Evolutionary conservation across 164 flowering plant genomes (phyloP).

Genomic region (Protea cynaroides): DNA sequence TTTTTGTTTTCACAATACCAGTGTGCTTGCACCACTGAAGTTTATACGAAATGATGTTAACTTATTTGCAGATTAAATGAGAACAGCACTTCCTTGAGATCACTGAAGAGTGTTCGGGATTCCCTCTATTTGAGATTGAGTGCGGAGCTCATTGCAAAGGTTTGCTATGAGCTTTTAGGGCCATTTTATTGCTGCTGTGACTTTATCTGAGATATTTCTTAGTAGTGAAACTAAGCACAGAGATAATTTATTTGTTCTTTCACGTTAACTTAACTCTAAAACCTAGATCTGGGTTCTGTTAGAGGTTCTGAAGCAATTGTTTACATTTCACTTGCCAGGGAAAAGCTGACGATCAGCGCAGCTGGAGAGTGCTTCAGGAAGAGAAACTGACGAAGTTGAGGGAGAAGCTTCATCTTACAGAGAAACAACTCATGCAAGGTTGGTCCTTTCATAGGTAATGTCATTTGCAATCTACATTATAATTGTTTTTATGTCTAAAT

Average conservation of each 20-base stretch:
- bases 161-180: constrained; percentile 18
- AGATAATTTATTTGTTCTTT: neutral
- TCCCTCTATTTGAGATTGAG: constrained; percentile 47
- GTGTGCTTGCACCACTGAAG: too few relatives aligned
- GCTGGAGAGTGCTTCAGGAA: constrained; percentile 71
- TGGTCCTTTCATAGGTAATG: constrained; percentile 17
- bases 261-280: neutral
- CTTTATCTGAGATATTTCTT: neutral
- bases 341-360: constrained; percentile 75
- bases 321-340: constrained; percentile 34
- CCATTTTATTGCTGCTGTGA: neutral
- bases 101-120: constrained; percentile 60
- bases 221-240: neutral
- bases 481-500: neutral
- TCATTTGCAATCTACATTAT: constrained; percentile 7
- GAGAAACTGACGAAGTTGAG: constrained; percentile 69
- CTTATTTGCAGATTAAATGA: constrained; percentile 59
- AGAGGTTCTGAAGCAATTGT: neutral
- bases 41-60: neutral
- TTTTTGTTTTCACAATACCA: neutral
- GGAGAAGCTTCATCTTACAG: constrained; percentile 57
- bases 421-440: constrained; percentile 68
- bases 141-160: constrained; percentile 74
- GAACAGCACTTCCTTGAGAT: constrained; percentile 43
- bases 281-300: neutral